Evolutionary conservation across 2,329 filamentous ascomycete species (phyloP).

Genomic region (Dryadomyces sulphureus): DNA sequence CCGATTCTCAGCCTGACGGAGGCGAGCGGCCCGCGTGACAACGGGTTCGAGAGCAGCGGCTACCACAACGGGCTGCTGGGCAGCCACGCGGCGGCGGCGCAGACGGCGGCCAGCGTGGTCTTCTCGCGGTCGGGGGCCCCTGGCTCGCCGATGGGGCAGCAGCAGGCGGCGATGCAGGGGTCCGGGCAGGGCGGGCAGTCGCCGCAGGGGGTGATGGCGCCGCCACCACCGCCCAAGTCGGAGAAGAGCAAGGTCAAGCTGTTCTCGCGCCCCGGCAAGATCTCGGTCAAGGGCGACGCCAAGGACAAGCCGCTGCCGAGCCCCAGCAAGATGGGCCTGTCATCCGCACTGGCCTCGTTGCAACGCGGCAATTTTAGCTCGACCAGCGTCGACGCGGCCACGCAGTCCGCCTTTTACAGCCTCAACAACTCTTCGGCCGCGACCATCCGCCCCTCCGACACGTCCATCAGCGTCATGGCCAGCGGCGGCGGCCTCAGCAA

Average conservation of each 20-base stretch:
- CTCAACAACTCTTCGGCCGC: conserved; percentile 63
- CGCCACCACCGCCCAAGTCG: conserved; percentile 31
- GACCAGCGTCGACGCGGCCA: conserved; percentile 50
- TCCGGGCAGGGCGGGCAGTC: conserved; percentile 15
- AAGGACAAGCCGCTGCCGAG: conserved; percentile 57
- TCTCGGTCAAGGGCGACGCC: conserved; percentile 52
- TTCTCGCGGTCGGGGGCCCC: conserved; percentile 49
- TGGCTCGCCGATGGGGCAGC: conserved; percentile 26
- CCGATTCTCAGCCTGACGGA: conserved; percentile 50
- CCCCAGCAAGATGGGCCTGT: conserved; percentile 55
- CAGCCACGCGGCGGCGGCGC: conserved; percentile 48
- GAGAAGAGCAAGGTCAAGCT: conserved; percentile 72
- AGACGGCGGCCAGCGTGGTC: conserved; percentile 57
- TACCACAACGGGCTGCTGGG: conserved; percentile 49
- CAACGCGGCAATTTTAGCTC: conserved; percentile 57
- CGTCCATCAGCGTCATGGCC: conserved; percentile 8
- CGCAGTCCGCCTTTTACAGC: conserved; percentile 50
- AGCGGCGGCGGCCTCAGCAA: neutral
- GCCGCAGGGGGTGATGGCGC: conserved; percentile 17
- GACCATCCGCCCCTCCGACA: conserved; percentile 53
- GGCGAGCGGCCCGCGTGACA: conserved; percentile 46
- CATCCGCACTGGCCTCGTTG: conserved; percentile 49
- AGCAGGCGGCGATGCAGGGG: conserved; percentile 13
- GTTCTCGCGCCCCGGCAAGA: conserved; percentile 64
- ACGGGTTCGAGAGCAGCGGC: conserved; percentile 30